phyloP scores from a whole-genome alignment of 2,329 filamentous ascomycete species.

The Fusarium hainanense region DNA sequence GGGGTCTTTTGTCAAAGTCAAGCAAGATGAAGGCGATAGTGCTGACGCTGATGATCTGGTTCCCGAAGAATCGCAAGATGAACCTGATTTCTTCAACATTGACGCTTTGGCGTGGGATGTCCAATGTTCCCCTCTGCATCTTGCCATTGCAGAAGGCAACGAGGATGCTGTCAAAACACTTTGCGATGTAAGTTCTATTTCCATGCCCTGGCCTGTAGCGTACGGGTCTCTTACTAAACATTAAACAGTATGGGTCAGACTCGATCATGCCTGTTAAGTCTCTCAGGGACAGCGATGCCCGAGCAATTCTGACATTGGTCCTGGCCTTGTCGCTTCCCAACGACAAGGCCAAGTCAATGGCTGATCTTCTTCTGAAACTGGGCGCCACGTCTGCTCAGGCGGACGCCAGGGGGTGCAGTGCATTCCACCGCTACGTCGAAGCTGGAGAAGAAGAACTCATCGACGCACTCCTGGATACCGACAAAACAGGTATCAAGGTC shows the following conservation, averaged over 20 bases:
- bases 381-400: slow-evolving; percentile 81
- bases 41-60: slow-evolving; percentile 52
- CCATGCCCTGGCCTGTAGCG: background rate
- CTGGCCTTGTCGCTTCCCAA: slow-evolving; percentile 73
- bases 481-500: slow-evolving; percentile 69
- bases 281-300: slow-evolving; percentile 61
- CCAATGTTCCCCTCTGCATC: slow-evolving; percentile 78
- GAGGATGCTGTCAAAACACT: slow-evolving; percentile 75
- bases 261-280: slow-evolving; percentile 79
- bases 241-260: slow-evolving; percentile 77
- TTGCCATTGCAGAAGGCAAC: slow-evolving; percentile 81
- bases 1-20: slow-evolving; percentile 80
- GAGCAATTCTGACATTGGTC: slow-evolving; percentile 75
- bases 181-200: slow-evolving; percentile 61
- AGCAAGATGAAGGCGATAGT: slow-evolving; percentile 53
- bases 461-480: slow-evolving; percentile 63
- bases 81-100: slow-evolving; percentile 83
- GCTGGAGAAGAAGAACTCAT: slow-evolving; percentile 60
- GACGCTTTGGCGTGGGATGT: slow-evolving; percentile 85
- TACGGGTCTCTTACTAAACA: slow-evolving; percentile 19
- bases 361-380: slow-evolving; percentile 71
- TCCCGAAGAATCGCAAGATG: slow-evolving; percentile 67
- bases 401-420: slow-evolving; percentile 72
- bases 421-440: slow-evolving; percentile 73
- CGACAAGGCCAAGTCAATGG: slow-evolving; percentile 73